Percentiles rank a stretch among this genome's conserved stretches.
phyloP scores from a whole-genome alignment of 768 basidiomycete species.

The Pleurotus sapidus region DNA sequence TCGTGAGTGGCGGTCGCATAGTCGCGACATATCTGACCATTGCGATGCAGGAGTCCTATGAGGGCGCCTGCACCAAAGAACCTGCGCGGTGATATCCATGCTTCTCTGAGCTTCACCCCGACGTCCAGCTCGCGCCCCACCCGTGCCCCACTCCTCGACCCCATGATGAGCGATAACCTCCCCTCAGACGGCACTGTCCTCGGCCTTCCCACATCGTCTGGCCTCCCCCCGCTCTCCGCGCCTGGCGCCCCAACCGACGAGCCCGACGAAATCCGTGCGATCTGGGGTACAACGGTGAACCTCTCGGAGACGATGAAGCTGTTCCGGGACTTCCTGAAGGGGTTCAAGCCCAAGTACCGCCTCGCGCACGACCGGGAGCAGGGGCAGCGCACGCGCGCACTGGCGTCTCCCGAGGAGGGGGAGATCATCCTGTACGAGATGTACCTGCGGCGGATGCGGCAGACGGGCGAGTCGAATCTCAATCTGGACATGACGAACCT shows the following conservation, averaged over 20 bases:
- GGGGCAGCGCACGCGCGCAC: constrained; percentile 46
- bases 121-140: constrained; percentile 37
- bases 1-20: constrained; percentile 39
- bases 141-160: constrained; percentile 22
- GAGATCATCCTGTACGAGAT: constrained; percentile 73
- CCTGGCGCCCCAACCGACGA: constrained; percentile 63
- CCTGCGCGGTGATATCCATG: constrained; percentile 89
- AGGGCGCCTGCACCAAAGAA: constrained; percentile 62
- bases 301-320: constrained; percentile 87
- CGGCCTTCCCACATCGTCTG: constrained; percentile 56
- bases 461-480: constrained; percentile 89
- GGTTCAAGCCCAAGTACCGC: constrained; percentile 93
- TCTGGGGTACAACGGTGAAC: constrained; percentile 98
- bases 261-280: constrained; percentile 83
- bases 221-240: constrained; percentile 50
- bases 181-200: constrained; percentile 60
- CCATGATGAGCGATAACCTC: constrained; percentile 37
- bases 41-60: constrained; percentile 44
- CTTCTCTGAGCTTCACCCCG: constrained; percentile 63
- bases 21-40: background rate
- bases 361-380: constrained; percentile 64
- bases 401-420: constrained; percentile 61
- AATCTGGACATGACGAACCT: constrained; percentile 90
- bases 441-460: constrained; percentile 82
- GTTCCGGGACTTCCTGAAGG: constrained; percentile 85